Percentiles rank a stretch among this genome's conserved stretches.
These are phyloP conservation scores for Penicillium subrubescens DNA, from an alignment of 495 filamentous ascomycete genomes.

Conservation along the genomic window DNA sequence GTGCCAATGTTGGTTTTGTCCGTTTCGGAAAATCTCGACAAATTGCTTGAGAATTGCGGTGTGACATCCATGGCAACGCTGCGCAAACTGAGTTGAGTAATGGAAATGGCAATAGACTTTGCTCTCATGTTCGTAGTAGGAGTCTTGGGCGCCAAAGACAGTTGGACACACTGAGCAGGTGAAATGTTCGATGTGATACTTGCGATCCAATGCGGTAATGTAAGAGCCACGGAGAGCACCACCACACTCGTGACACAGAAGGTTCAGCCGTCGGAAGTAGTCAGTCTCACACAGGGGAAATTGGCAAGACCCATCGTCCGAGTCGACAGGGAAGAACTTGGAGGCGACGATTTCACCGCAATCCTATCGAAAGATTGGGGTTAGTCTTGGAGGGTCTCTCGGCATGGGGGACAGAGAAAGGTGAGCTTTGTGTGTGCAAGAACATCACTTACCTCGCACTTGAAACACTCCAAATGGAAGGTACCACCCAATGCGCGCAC, in stretches of 20 bases:
- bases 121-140: slow-evolving; percentile 97
- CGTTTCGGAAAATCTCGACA: slow-evolving; percentile 97
- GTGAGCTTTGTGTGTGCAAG: background rate
- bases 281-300: slow-evolving; percentile 98
- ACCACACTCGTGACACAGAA: slow-evolving; percentile 89
- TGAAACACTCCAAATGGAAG: slow-evolving; percentile 97
- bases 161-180: slow-evolving; percentile 97
- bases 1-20: slow-evolving; percentile 98
- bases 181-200: slow-evolving; percentile 99
- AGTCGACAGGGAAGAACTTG: slow-evolving; percentile 97
- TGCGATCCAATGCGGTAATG: slow-evolving; percentile 94
- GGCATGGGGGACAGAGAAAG: background rate
- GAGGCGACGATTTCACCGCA: slow-evolving; percentile 95
- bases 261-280: slow-evolving; percentile 90
- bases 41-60: slow-evolving; percentile 99
- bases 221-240: slow-evolving; percentile 95
- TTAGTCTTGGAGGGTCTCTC: background rate
- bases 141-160: slow-evolving; percentile 96
- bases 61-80: slow-evolving; percentile 93
- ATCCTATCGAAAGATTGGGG: slow-evolving; percentile 60
- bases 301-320: slow-evolving; percentile 79
- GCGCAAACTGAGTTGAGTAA: slow-evolving; percentile 96
- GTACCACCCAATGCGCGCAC: slow-evolving; percentile 90
- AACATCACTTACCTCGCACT: slow-evolving; percentile 77
- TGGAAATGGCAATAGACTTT: slow-evolving; percentile 99